Evolutionary conservation across 2,329 filamentous ascomycete genomes (phyloP).

Genomic region (Fusarium sp.): DNA sequence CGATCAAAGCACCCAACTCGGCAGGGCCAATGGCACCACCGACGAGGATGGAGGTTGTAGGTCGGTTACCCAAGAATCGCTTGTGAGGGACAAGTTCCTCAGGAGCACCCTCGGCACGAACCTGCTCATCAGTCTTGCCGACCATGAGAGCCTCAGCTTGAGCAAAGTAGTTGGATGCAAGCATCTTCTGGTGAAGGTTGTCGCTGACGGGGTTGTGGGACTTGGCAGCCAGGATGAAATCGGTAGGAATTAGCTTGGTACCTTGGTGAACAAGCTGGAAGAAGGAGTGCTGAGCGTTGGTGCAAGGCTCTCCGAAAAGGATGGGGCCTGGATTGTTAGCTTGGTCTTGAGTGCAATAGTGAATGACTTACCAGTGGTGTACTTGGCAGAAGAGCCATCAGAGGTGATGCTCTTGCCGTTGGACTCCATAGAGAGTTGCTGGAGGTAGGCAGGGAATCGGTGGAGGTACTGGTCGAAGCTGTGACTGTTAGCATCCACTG

Average conservation of each 20-base stretch:
- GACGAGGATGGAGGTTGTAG: constrained; percentile 91
- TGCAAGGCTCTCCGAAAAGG: constrained; percentile 97
- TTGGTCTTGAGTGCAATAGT: background rate
- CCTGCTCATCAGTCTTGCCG: constrained; percentile 84
- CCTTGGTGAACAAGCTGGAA: constrained; percentile 99
- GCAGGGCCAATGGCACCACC: constrained; percentile 93
- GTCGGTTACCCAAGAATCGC: constrained; percentile 97
- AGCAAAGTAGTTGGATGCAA: constrained; percentile 91
- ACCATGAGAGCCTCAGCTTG: constrained; percentile 93
- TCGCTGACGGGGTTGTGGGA: constrained; percentile 95
- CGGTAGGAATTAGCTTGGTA: constrained; percentile 97
- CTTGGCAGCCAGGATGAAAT: constrained; percentile 96
- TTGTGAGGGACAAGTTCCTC: constrained; percentile 93
- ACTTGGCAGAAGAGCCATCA: constrained; percentile 91
- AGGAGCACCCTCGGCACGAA: constrained; percentile 78
- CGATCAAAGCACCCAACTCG: constrained; percentile 93
- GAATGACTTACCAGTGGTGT: constrained; percentile 78
- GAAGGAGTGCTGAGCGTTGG: constrained; percentile 99
- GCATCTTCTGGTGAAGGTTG: constrained; percentile 96
- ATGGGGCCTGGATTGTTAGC: constrained; percentile 70
- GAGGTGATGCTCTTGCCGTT: constrained; percentile 97
- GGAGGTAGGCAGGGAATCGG: constrained; percentile 98
- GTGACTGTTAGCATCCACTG: constrained; percentile 22
- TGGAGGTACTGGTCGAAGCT: constrained; percentile 99
- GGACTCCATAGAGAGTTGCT: constrained; percentile 99